Evolutionary conservation across 108 stramenopile species (phyloP), one percentile per base, ranked within the genome.

Genomic region (Cyclotella atomus): DNA sequence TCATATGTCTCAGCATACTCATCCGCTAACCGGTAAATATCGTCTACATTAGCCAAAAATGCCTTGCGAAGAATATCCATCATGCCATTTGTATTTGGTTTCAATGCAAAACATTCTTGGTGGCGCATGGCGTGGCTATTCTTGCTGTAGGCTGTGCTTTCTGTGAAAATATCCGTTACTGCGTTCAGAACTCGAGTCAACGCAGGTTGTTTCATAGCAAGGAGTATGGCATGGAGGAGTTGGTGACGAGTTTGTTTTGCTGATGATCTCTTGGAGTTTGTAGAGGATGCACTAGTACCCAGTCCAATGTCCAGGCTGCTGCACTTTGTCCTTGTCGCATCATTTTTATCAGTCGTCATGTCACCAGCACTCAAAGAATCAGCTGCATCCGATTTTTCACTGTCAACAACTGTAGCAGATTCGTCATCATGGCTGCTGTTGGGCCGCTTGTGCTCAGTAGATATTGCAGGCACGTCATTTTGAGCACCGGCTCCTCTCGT

Each of bases 21-120:
- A 68, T 96, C 95, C 12, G 93, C 95, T 46, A 90, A 82, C 16
- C 83, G 76, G 75, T 94, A 93, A 66, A 96, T 96, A 59, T 94
- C 93, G 68, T 96, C 93, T n/a, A 94, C 91, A 70, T 96, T 96
- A 23, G 87, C 84, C 0, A 94, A 72, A 68, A 94, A 96, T 14
- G 90, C 87, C 67, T 89, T 91, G 19, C 92, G 88, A 55, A 91
- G 50, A 30, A 95, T 76, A 49, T 88, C 89, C 88, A 96, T 88
- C 88, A 96, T 91, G 2, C 92, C 92, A 75, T 89, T 85, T 17
- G 88, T 89, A 10, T 92, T 89, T 16, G 88, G 81, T 54, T 87
- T 91, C 70, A 96, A 82, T 27, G 95, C 95, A 68, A 94, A 96
- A 73, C 95, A 96, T 67, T 93, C 93, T 69, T 96, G 92, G 69